Evolutionary conservation across 2,329 filamentous ascomycete genomes (phyloP), one percentile per base, ranked within the genome.

Genomic region (Xylariomycetidae sp.): DNA sequence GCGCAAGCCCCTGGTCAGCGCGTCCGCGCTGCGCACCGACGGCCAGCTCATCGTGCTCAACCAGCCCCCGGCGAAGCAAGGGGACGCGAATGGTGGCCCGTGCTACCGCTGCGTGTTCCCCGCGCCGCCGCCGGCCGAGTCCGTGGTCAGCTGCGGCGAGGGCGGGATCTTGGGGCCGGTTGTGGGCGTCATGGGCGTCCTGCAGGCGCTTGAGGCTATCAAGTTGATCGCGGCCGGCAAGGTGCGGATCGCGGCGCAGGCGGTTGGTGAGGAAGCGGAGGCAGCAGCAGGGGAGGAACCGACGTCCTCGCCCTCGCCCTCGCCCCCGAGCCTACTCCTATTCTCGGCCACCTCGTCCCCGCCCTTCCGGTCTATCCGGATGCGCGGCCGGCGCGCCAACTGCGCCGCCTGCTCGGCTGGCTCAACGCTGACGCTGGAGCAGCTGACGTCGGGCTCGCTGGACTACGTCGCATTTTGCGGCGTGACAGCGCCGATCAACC

Each of bases 51-150:
- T 93, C 48, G 75, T 94, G 0, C 71, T 96, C 32, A 95, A 96
- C 59, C 79, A 81, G 38, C 89, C 89, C 2, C 76, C 86, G 1
- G 63, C 68, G 6, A 64, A 74, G 3, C 67, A 71, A 8, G 80
- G 79, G 1, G 60, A 76, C 31, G 34, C 54, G 3, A 52, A 62
- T 0, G 81, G 83, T 0, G 85, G 88, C 0, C 89, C 90, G 0
- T 98, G 92, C 59, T 98, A 98, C 60, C 74, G 92, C 25, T 98
- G 92, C 53, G 75, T 96, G 10, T 98, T 95, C 48, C 89, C 88
- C 0, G 82, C 74, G 23, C 89, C 92, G 0, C 89, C 92, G 0
- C 88, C 90, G 0, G 76, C 85, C 1, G 84, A 85, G 25, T 87
- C 77, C 36, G 82, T 95, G 1, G 70, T 86, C 2, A 87, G 82